Percentiles rank a stretch among this genome's conserved stretches.
Evolutionary conservation across 495 filamentous ascomycete genomes (phyloP).

Genomic region (Neurospora terricola): DNA sequence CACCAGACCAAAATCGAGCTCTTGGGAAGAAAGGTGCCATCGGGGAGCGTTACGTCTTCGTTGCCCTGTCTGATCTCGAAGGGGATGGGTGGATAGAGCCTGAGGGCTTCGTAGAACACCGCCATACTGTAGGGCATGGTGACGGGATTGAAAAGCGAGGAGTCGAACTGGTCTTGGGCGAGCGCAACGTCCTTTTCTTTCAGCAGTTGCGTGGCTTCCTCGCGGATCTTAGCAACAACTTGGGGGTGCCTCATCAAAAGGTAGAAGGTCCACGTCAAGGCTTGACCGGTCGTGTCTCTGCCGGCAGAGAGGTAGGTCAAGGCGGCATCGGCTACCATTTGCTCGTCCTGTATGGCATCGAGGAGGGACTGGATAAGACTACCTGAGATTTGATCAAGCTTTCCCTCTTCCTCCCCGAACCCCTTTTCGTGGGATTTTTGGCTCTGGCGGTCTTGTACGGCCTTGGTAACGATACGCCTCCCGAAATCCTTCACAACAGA

Average conservation of each 20-base stretch:
- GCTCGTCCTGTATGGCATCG: conserved; percentile 38
- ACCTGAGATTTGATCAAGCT: conserved; percentile 36
- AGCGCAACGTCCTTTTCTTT: conserved; percentile 2
- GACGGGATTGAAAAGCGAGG: conserved; percentile 29
- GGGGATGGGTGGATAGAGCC: conserved; percentile 50
- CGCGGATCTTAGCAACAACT: conserved; percentile 26
- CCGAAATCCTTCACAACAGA: conserved; percentile 40
- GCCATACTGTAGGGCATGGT: conserved; percentile 44
- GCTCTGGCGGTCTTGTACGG: conserved; percentile 22
- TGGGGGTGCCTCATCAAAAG: conserved; percentile 40
- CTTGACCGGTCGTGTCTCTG: conserved; percentile 51
- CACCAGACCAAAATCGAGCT: conserved; percentile 47
- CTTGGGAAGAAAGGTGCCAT: conserved; percentile 46
- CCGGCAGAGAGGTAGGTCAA: conserved; percentile 52
- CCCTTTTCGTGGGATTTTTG: not conserved
- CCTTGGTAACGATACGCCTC: conserved; percentile 38
- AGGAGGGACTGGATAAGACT: conserved; percentile 48
- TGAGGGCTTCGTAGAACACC: conserved; percentile 46
- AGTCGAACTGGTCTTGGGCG: conserved; percentile 14
- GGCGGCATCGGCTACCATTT: conserved; percentile 46
- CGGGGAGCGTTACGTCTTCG: conserved; percentile 40
- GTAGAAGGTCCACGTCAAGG: conserved; percentile 51
- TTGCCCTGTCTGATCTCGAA: conserved; percentile 51
- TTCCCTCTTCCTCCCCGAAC: conserved; percentile 7
- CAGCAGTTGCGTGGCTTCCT: conserved; percentile 27